These are phyloP conservation scores for Salisapilia sapeloensis DNA, from an alignment of 352 stramenopile genomes.

Conservation along the genomic window DNA sequence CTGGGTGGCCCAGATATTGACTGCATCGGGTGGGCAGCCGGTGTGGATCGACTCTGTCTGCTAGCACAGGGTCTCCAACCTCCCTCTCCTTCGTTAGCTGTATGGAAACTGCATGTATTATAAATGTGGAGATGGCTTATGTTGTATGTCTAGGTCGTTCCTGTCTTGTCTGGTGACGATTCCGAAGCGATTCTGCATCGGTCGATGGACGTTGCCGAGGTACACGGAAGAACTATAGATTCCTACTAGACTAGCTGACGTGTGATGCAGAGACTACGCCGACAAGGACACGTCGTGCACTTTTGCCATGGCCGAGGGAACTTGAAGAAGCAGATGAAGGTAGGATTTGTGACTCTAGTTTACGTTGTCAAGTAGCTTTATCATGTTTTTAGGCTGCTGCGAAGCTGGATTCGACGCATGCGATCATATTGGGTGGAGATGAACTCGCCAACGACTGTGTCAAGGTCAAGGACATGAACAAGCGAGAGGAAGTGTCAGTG, in stretches of 20 bases:
- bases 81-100: not conserved
- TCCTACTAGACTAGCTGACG: conserved; percentile 1
- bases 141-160: conserved; percentile 28
- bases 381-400: conserved; percentile 29
- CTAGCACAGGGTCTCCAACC: conserved; percentile 33
- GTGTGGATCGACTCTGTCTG: conserved; percentile 59
- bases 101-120: not conserved
- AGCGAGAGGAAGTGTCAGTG: conserved; percentile 21
- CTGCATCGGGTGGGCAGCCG: conserved; percentile 75
- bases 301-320: conserved; percentile 62
- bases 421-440: conserved; percentile 54
- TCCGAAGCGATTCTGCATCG: conserved; percentile 31
- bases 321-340: conserved; percentile 85
- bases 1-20: conserved; percentile 35
- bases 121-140: not conserved
- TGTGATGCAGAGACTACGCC: conserved; percentile 20
- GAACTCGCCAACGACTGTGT: conserved; percentile 42
- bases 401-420: conserved; percentile 38
- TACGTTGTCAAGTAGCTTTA: conserved; percentile 1
- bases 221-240: conserved; percentile 3
- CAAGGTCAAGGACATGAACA: conserved; percentile 62
- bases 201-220: conserved; percentile 42
- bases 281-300: conserved; percentile 47
- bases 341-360: conserved; percentile 2
- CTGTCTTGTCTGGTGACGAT: conserved; percentile 24